Evolutionary conservation across 1,139 yeast species (phyloP).

Genomic region (Scheffersomyces parashehatae): DNA sequence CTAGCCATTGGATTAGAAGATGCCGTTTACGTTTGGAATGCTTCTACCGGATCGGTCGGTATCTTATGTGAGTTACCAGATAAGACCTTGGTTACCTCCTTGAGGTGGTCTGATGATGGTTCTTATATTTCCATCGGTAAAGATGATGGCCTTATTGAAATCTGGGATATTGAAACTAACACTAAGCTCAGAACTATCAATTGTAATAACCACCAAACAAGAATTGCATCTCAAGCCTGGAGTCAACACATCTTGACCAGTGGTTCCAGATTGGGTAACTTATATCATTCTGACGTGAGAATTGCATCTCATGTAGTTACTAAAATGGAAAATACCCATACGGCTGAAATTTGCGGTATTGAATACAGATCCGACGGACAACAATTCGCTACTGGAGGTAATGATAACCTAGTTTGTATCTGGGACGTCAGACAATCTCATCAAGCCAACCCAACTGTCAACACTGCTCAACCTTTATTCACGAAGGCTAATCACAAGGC

Average conservation of each 20-base stretch:
- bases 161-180: constrained; percentile 89
- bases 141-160: constrained; percentile 82
- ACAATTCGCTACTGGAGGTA: constrained; percentile 91
- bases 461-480: constrained; percentile 59
- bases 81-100: constrained; percentile 63
- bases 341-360: constrained; percentile 92
- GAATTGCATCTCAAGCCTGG: constrained; percentile 90
- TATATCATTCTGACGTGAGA: constrained; percentile 93
- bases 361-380: constrained; percentile 84
- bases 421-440: constrained; percentile 76
- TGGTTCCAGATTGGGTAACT: constrained; percentile 82
- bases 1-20: constrained; percentile 89
- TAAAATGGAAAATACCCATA: constrained; percentile 54
- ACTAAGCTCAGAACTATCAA: constrained; percentile 76
- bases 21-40: constrained; percentile 91
- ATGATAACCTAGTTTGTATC: constrained; percentile 87
- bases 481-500: constrained; percentile 82
- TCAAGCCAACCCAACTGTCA: constrained; percentile 1
- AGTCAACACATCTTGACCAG: constrained; percentile 74
- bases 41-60: constrained; percentile 77
- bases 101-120: constrained; percentile 92
- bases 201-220: constrained; percentile 58
- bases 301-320: constrained; percentile 73
- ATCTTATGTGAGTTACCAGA: constrained; percentile 60
- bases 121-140: constrained; percentile 83